Percentiles rank a stretch among this genome's conserved stretches.
phyloP scores from a whole-genome alignment of 306 rosid species.

The Ziziphus jujuba region DNA sequence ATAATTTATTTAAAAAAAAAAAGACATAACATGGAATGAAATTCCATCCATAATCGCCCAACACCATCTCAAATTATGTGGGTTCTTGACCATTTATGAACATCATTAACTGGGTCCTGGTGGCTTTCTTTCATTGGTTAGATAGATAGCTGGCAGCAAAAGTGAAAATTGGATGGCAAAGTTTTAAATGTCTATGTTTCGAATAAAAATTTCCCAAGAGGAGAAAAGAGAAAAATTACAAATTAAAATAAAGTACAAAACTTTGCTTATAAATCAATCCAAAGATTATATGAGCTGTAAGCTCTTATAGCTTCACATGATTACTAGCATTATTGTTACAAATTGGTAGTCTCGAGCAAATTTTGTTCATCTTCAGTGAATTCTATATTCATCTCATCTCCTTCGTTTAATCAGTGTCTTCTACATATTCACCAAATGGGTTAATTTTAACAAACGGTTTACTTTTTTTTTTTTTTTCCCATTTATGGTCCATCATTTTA shows the following conservation, averaged over 20 bases:
- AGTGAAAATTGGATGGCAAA: background rate
- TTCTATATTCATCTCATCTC: too few species aligned
- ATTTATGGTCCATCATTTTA: too few species aligned
- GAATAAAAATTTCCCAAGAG: background rate
- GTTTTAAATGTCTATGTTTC: background rate
- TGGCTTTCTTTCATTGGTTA: slow-evolving; percentile 6
- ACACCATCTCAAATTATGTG: slow-evolving; percentile 16
- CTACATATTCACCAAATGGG: too few species aligned
- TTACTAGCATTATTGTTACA: background rate
- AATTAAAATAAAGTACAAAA: background rate
- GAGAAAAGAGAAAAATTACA: too few species aligned
- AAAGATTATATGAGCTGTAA: background rate
- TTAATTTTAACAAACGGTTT: too few species aligned
- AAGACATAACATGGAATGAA: too few species aligned
- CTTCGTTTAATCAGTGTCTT: too few species aligned
- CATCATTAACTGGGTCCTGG: slow-evolving; percentile 48
- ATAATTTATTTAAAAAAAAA: too few species aligned
- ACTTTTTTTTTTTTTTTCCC: too few species aligned
- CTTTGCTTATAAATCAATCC: background rate
- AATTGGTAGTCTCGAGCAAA: too few species aligned
- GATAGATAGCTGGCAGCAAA: slow-evolving; percentile 1
- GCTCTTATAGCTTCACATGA: background rate
- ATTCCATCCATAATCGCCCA: too few species aligned
- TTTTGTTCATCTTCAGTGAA: too few species aligned
- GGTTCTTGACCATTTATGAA: slow-evolving; percentile 28